Percentiles rank a stretch among this genome's conserved stretches.
Evolutionary conservation across 2,329 filamentous ascomycete genomes (phyloP).

Genomic region (Calonectria pseudoreteaudii): DNA sequence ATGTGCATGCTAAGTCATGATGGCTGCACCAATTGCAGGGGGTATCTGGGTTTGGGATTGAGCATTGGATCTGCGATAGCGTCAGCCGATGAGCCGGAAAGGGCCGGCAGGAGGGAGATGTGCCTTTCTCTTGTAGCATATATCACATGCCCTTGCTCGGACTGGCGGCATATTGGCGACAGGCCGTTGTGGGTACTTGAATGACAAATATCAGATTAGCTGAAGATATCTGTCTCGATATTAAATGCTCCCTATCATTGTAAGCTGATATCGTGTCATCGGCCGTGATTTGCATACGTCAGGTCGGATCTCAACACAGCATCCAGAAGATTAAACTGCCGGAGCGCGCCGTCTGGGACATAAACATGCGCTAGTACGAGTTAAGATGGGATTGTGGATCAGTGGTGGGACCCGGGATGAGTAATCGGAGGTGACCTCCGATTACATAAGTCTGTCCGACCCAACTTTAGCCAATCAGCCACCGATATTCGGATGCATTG

Average conservation of each 20-base stretch:
- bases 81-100: background rate
- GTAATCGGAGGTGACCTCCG: conserved; percentile 8
- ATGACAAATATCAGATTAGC: background rate
- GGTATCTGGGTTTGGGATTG: conserved; percentile 27
- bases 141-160: conserved; percentile 14
- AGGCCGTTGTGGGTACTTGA: background rate
- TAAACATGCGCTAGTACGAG: background rate
- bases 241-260: background rate
- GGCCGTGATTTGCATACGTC: background rate
- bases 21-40: conserved; percentile 40
- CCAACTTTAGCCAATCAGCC: background rate
- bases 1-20: conserved; percentile 36
- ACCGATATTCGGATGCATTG: background rate
- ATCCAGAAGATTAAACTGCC: background rate
- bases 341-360: background rate
- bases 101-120: background rate
- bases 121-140: conserved; percentile 25
- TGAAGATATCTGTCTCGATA: no score
- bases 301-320: background rate
- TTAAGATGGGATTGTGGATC: background rate
- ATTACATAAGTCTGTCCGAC: background rate
- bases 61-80: conserved; percentile 35
- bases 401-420: background rate
- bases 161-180: background rate
- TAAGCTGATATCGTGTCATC: background rate